Evolutionary conservation across 2,329 filamentous ascomycete species (phyloP), one percentile per base, ranked within the genome.

Genomic region (Stachybotrys echinatus): DNA sequence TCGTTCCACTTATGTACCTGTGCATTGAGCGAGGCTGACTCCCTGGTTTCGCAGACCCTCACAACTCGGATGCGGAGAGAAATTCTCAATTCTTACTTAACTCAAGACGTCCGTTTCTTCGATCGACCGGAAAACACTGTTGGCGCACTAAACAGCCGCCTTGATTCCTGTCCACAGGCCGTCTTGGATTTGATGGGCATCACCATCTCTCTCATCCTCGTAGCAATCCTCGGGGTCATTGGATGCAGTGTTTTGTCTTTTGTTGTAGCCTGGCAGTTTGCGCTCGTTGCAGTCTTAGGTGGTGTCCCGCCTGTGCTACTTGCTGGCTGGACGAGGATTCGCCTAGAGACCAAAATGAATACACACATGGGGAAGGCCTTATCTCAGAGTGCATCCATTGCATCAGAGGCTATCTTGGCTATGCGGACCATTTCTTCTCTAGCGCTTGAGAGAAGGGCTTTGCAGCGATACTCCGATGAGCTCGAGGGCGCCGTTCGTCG

Each of bases 341-440:
- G 71, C n/a, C 58, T 77, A n/a, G 66, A 76, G 37, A 58, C 62
- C 14, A 62, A 61, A 18, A 59, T 75, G 27, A 69, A 75, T 42
- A 51, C 60, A 8, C 55, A 64, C 4, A 69, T 65, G 3, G 63
- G 64, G 31, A 62, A 65, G 20, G 58, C 61, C 7, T 73, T 68
- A 52, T 53, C 69, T 14, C 60, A 65, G 12, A 74, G 71, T 40
- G 74, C 74, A 2, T 61, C 67, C 8, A 65, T 74, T 19, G 75
- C 75, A 0, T 68, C 69, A n/a, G 76, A 79, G 48, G 68, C 73
- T 1, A 65, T 75, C 6, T 61, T 63, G 1, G 65, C 74, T 0
- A 71, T 80, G 23, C 64, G 72, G 10, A 79, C 75, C 2, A 66
- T 74, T 10, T 62, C 70, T 2, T 67, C 67, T 7, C 59, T 74